phyloP scores from a whole-genome alignment of 2,329 filamentous ascomycete genomes.

The Fonsecaea monophora region DNA sequence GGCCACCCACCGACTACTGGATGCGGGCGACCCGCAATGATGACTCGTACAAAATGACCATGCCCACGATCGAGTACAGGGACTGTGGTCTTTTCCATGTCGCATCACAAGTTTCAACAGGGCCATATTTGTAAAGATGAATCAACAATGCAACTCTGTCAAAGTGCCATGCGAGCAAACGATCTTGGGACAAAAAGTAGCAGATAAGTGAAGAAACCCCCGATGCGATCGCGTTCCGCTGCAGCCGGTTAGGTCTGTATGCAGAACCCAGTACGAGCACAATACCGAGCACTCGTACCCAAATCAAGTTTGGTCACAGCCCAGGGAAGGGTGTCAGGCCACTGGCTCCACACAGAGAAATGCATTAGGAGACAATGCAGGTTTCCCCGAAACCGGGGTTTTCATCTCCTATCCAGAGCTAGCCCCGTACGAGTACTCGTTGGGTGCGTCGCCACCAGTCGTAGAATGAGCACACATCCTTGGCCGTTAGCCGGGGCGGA shows the following conservation, averaged over 20 bases:
- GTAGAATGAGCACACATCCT: background rate
- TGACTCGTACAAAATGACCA: background rate
- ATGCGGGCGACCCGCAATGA: background rate
- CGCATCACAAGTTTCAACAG: background rate
- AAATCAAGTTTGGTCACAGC: background rate
- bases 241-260: background rate
- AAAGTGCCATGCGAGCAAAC: background rate
- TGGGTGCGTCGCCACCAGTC: background rate
- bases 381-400: constrained; percentile 1
- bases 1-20: background rate
- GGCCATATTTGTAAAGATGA: background rate
- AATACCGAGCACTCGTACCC: too few relatives aligned
- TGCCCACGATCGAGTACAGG: background rate
- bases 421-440: background rate
- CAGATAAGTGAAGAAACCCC: background rate
- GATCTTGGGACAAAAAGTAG: background rate
- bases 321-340: background rate
- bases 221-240: background rate
- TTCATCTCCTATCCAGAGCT: background rate
- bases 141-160: background rate
- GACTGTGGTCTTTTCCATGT: background rate
- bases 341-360: constrained; percentile 1
- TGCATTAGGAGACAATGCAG: background rate
- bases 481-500: background rate
- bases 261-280: too few relatives aligned